Evolutionary conservation across 1,284 basidiomycete species (phyloP).

Genomic region (Stereum hirsutum): DNA sequence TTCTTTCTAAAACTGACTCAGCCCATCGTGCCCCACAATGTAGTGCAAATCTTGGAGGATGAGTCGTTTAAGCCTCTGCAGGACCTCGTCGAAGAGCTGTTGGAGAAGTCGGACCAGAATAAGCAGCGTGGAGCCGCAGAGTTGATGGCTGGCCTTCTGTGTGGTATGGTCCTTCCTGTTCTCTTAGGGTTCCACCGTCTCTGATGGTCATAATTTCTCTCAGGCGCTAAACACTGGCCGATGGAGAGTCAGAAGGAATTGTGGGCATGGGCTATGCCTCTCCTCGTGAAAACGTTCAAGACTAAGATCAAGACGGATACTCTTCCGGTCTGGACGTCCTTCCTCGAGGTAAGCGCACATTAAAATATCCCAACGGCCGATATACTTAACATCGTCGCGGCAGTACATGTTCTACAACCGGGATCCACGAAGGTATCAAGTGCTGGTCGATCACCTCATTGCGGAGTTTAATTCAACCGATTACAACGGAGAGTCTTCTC

Average conservation of each 20-base stretch:
- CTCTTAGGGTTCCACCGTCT: slow-evolving; percentile 1
- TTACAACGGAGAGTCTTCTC: slow-evolving; percentile 69
- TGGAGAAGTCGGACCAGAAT: slow-evolving; percentile 59
- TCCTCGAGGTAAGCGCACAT: slow-evolving; percentile 45
- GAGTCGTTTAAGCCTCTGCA: slow-evolving; percentile 48
- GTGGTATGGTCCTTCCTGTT: slow-evolving; percentile 27
- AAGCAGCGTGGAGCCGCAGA: slow-evolving; percentile 88
- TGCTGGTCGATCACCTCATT: slow-evolving; percentile 69
- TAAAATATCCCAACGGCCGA: not conserved
- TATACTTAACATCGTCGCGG: slow-evolving; percentile 7
- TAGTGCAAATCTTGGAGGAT: slow-evolving; percentile 64
- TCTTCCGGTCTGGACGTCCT: slow-evolving; percentile 57
- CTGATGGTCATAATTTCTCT: not conserved
- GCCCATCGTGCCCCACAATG: slow-evolving; percentile 8
- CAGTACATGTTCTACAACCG: slow-evolving; percentile 71
- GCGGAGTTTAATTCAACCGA: slow-evolving; percentile 55
- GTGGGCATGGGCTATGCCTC: slow-evolving; percentile 78
- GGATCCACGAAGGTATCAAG: slow-evolving; percentile 79
- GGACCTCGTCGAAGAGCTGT: slow-evolving; percentile 43
- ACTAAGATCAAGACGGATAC: slow-evolving; percentile 61
- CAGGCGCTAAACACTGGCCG: slow-evolving; percentile 88
- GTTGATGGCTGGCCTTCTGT: slow-evolving; percentile 72
- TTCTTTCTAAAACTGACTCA: slow-evolving; percentile 3
- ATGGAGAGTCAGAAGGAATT: slow-evolving; percentile 56
- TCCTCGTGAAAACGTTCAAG: slow-evolving; percentile 60